phyloP scores from a whole-genome alignment of 805 yeast species.

The Starmerella roubikii region DNA sequence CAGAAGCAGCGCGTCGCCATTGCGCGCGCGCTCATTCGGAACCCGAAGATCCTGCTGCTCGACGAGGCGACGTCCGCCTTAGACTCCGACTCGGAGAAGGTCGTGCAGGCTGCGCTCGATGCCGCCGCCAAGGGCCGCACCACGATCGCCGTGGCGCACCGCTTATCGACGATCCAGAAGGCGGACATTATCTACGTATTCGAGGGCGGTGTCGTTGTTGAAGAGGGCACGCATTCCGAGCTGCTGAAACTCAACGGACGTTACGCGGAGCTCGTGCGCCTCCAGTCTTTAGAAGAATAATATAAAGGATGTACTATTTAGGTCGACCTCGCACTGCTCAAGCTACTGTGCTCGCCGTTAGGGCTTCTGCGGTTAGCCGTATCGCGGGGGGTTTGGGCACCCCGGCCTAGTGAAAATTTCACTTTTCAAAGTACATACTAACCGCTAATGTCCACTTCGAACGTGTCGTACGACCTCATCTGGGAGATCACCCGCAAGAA shows the following conservation, averaged over 20 bases:
- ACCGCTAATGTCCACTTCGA: conserved; percentile 21
- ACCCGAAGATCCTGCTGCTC: conserved; percentile 47
- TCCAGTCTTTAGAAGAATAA: conserved; percentile 27
- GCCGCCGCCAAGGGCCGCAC: conserved; percentile 61
- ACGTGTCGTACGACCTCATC: conserved; percentile 32
- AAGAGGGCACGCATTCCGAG: conserved; percentile 41
- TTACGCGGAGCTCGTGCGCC: conserved; percentile 30
- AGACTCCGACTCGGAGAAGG: conserved; percentile 59
- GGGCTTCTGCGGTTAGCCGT: too few species aligned
- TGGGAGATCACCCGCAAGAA: conserved; percentile 39
- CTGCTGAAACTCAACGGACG: conserved; percentile 30
- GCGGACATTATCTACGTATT: conserved; percentile 52
- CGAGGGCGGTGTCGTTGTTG: conserved; percentile 47
- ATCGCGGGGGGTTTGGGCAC: too few species aligned
- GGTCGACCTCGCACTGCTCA: too few species aligned
- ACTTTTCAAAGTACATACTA: too few species aligned
- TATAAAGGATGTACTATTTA: neutral
- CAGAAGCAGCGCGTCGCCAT: conserved; percentile 67
- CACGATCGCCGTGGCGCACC: conserved; percentile 73
- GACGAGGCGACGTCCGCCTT: conserved; percentile 62
- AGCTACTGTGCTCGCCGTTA: too few species aligned
- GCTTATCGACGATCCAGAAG: conserved; percentile 54
- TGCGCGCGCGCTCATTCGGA: conserved; percentile 57
- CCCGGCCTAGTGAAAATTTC: too few species aligned
- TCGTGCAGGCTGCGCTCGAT: conserved; percentile 58